Percentiles rank a stretch among this genome's conserved stretches.
phyloP scores from a whole-genome alignment of 371 early-diverging fungal genomes.

The Fennellomyces sp. region DNA sequence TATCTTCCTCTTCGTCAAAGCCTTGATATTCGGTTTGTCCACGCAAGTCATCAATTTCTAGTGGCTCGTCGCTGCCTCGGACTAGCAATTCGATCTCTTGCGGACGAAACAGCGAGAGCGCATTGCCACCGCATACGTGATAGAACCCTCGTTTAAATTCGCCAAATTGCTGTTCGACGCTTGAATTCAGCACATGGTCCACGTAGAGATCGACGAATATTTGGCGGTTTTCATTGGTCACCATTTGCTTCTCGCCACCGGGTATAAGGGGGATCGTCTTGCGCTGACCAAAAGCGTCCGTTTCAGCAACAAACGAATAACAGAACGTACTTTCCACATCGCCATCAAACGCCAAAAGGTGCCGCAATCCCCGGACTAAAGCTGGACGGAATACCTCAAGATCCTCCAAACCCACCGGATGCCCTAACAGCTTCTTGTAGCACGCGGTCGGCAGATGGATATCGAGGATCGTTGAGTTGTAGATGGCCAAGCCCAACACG shows the following conservation, averaged over 20 bases:
- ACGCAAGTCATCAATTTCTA: constrained; percentile 81
- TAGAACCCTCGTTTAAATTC: constrained; percentile 93
- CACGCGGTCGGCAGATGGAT: constrained; percentile 88
- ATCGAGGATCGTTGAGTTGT: constrained; percentile 91
- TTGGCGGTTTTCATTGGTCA: constrained; percentile 73
- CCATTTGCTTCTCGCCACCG: constrained; percentile 72
- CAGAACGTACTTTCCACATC: constrained; percentile 88
- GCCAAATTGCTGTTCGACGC: constrained; percentile 83
- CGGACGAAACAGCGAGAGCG: constrained; percentile 88
- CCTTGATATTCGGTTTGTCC: constrained; percentile 85
- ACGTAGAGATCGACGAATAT: constrained; percentile 87
- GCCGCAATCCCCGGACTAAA: constrained; percentile 81
- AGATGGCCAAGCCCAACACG: constrained; percentile 92
- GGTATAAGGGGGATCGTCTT: constrained; percentile 72
- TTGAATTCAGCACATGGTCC: constrained; percentile 78
- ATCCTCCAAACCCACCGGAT: constrained; percentile 61
- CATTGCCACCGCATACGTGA: constrained; percentile 90
- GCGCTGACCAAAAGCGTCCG: constrained; percentile 79
- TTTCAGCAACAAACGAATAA: constrained; percentile 80
- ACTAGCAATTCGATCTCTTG: constrained; percentile 97
- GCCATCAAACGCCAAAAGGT: constrained; percentile 77
- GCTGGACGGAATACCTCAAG: constrained; percentile 64
- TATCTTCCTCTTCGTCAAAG: constrained; percentile 62
- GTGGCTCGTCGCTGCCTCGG: constrained; percentile 85
- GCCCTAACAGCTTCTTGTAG: constrained; percentile 91